These are phyloP conservation scores for Metschnikowia peoriensis DNA, from an alignment of 805 yeast species.

Conservation along the genomic window DNA sequence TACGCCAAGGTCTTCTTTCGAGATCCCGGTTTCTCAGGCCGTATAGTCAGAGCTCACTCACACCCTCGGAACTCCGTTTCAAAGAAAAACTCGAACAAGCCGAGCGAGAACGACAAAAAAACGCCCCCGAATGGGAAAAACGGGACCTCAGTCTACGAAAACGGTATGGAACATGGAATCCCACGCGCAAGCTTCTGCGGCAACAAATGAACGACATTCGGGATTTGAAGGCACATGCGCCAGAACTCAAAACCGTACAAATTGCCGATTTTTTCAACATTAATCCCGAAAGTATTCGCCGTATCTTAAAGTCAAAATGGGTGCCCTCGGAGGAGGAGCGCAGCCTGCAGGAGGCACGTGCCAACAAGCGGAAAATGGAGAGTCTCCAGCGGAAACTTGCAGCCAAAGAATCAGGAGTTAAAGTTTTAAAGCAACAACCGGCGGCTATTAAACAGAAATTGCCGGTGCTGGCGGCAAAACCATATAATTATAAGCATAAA, in stretches of 20 bases:
- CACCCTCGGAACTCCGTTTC: slow-evolving; percentile 16
- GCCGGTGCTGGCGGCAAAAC: too few species aligned
- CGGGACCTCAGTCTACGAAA: slow-evolving; percentile 62
- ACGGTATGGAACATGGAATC: slow-evolving; percentile 69
- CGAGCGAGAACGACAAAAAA: slow-evolving; percentile 42
- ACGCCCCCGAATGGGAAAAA: slow-evolving; percentile 58
- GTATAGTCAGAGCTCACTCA: slow-evolving; percentile 2
- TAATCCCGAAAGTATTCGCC: slow-evolving; percentile 79
- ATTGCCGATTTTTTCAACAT: slow-evolving; percentile 63
- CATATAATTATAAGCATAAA: neutral
- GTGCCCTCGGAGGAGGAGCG: slow-evolving; percentile 58
- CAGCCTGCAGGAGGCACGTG: slow-evolving; percentile 45
- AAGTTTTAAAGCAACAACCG: neutral
- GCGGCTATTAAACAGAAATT: too few species aligned
- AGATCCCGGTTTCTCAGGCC: neutral
- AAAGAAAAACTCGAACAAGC: slow-evolving; percentile 15
- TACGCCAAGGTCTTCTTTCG: neutral
- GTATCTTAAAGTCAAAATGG: slow-evolving; percentile 80
- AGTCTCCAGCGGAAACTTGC: slow-evolving; percentile 15
- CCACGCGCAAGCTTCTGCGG: slow-evolving; percentile 63
- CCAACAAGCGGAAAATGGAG: slow-evolving; percentile 33
- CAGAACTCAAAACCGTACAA: slow-evolving; percentile 57
- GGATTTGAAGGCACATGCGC: slow-evolving; percentile 52
- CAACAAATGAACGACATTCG: slow-evolving; percentile 67
- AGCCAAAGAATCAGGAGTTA: slow-evolving; percentile 1